phyloP scores from a whole-genome alignment of 2,329 filamentous ascomycete genomes.

The Aspergillus tubingensis region DNA sequence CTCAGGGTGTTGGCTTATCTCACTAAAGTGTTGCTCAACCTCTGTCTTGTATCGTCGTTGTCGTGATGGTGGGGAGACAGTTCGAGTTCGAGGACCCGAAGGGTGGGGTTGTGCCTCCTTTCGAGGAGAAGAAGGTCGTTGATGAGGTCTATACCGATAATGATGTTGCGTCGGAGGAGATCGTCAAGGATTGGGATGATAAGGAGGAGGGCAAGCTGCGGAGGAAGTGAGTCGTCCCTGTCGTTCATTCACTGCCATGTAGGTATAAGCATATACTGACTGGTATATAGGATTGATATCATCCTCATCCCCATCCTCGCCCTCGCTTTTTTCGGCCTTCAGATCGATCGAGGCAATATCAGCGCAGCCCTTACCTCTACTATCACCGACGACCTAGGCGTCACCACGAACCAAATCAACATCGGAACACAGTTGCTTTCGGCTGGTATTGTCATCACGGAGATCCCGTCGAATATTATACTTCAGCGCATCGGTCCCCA shows the following conservation, averaged over 20 bases:
- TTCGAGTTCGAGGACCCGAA: background rate
- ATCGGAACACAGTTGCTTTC: slow-evolving; percentile 57
- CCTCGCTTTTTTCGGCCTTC: slow-evolving; percentile 58
- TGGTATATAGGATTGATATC: slow-evolving; percentile 27
- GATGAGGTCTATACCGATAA: slow-evolving; percentile 4
- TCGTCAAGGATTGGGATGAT: slow-evolving; percentile 31
- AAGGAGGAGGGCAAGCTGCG: slow-evolving; percentile 27
- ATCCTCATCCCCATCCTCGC: slow-evolving; percentile 34
- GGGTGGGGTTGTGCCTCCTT: background rate
- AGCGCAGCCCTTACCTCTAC: slow-evolving; percentile 56
- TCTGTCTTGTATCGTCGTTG: background rate
- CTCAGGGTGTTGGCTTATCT: no score
- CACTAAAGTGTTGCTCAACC: background rate
- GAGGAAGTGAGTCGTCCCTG: slow-evolving; percentile 25
- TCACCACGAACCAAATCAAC: slow-evolving; percentile 57
- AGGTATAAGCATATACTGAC: background rate
- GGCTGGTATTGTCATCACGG: slow-evolving; percentile 51
- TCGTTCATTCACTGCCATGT: background rate
- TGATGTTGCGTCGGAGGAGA: slow-evolving; percentile 11
- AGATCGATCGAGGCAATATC: slow-evolving; percentile 44
- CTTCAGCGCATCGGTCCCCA: slow-evolving; percentile 55
- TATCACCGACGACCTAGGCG: slow-evolving; percentile 53
- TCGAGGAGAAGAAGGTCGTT: background rate
- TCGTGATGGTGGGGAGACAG: background rate
- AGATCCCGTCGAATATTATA: slow-evolving; percentile 58